phyloP scores from a whole-genome alignment of 768 basidiomycete genomes.

The Lentinula boryana region DNA sequence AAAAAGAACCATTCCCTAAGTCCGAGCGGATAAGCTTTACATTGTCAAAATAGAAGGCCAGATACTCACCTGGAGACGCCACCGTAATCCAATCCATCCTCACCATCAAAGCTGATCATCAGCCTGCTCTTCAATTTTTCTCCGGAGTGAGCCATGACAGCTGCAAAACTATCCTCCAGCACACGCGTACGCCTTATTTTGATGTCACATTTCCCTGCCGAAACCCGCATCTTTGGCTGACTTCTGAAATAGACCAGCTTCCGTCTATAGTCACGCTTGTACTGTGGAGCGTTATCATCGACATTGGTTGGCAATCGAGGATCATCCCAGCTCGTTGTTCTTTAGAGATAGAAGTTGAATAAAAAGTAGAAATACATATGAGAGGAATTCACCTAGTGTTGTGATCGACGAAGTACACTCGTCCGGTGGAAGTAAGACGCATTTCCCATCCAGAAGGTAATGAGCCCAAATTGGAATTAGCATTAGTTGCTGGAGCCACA shows the following conservation, averaged over 20 bases:
- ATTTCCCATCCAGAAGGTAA: constrained; percentile 95
- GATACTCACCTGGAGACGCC: constrained; percentile 60
- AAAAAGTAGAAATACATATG: background rate
- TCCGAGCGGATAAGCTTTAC: constrained; percentile 5
- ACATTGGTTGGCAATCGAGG: constrained; percentile 78
- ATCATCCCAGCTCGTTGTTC: constrained; percentile 89
- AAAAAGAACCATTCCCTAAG: constrained; percentile 83
- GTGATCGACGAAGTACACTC: constrained; percentile 93
- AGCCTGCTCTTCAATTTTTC: constrained; percentile 65
- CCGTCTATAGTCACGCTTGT: constrained; percentile 88
- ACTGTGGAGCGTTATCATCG: constrained; percentile 89
- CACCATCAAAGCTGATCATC: constrained; percentile 73
- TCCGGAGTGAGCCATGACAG: constrained; percentile 76
- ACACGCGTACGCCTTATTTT: constrained; percentile 77
- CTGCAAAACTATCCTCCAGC: constrained; percentile 81
- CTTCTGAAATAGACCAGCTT: constrained; percentile 92
- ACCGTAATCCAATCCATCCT: constrained; percentile 76
- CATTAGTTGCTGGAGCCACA: constrained; percentile 37
- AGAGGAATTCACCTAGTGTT: constrained; percentile 48
- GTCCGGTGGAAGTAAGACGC: constrained; percentile 77
- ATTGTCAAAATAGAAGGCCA: background rate
- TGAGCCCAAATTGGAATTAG: constrained; percentile 64
- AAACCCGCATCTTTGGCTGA: constrained; percentile 77
- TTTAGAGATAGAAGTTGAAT: background rate
- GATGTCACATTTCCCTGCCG: constrained; percentile 80